Evolutionary conservation across 352 stramenopile genomes (phyloP).

Genomic region (Globisporangium yorkense): DNA sequence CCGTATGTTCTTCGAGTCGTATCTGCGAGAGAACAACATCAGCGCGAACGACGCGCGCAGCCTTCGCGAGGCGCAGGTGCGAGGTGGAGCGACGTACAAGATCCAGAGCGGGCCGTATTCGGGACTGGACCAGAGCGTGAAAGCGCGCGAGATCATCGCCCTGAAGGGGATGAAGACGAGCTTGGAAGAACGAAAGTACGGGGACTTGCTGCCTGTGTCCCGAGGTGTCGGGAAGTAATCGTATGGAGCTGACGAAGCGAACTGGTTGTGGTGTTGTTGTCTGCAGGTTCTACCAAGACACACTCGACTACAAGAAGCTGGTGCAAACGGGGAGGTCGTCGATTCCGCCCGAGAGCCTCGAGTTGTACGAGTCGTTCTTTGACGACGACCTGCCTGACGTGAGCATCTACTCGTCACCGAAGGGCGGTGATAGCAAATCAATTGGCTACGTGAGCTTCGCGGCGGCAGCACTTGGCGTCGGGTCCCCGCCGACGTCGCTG

Average conservation of each 20-base stretch:
- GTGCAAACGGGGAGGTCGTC: slow-evolving; percentile 40
- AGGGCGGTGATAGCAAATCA: slow-evolving; percentile 4
- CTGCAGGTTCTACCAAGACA: slow-evolving; percentile 58
- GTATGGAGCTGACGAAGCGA: not conserved
- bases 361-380: slow-evolving; percentile 82
- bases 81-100: slow-evolving; percentile 75
- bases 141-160: slow-evolving; percentile 67
- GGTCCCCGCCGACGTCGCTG: slow-evolving; percentile 3
- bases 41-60: slow-evolving; percentile 54
- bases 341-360: slow-evolving; percentile 57
- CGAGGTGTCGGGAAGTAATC: not conserved
- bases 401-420: slow-evolving; percentile 31
- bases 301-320: slow-evolving; percentile 63
- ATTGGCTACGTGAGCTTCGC: slow-evolving; percentile 12
- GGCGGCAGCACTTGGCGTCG: slow-evolving; percentile 13
- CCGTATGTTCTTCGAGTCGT: slow-evolving; percentile 77
- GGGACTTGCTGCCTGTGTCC: not conserved
- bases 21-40: slow-evolving; percentile 74
- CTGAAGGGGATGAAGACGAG: slow-evolving; percentile 71
- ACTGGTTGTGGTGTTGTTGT: not conserved
- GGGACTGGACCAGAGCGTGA: slow-evolving; percentile 77
- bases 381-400: slow-evolving; percentile 59
- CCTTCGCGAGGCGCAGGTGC: slow-evolving; percentile 60
- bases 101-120: slow-evolving; percentile 67
- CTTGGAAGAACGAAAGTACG: slow-evolving; percentile 50